Base-by-base conservation (phyloP, 1,284 basidiomycete species). In the Coniferiporia sulphurascens region DNA sequence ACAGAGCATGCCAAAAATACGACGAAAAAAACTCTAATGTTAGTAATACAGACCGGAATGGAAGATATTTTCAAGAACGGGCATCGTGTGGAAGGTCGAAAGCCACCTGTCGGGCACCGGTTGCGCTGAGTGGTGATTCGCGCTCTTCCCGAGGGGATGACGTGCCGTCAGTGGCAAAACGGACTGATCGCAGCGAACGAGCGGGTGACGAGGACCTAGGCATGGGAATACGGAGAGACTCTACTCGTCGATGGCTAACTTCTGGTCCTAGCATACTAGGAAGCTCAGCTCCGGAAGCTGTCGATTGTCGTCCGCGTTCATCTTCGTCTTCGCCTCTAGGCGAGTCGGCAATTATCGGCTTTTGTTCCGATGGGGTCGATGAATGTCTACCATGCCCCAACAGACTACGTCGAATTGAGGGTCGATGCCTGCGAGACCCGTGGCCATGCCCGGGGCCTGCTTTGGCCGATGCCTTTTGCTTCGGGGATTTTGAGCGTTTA, bases 131-230 rank as follows among this genome's bases (percentile, higher is more conserved):
- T 13, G 58, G 45, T 6, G 52, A 48, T 8, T 56, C 54, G n/a
- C 54, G 54, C 13, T 59, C 58, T 8, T 53, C 52, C 19, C 36
- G 51, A 15, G 52, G 56, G 1, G 60, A 32, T 9, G 57, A 48
- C 15, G 51, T 27, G 45, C 58, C 52, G 13, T 58, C 60, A 55
- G 45, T 44, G 22, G 62, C 66, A 46, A 64, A 65, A 2, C 65
- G 65, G 8, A 63, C 55, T 2, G 62, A 63, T 8, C 65, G 62
- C 9, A 65, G 21, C 1, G 64, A 65, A 36, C 64, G 65, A 34
- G 65, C 60, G 4, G 66, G 65, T 9, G 65, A 66, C 5, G 59
- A 44, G 9, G 64, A 62, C 6, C 65, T 50, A 6, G 55, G 36
- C 32, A 36, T 17, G 13, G 62, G 58, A 10, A 48, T 50, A 22